These are phyloP conservation scores for Pistacia integerrima DNA, from an alignment of 345 rosid genomes.

Conservation along the genomic window DNA sequence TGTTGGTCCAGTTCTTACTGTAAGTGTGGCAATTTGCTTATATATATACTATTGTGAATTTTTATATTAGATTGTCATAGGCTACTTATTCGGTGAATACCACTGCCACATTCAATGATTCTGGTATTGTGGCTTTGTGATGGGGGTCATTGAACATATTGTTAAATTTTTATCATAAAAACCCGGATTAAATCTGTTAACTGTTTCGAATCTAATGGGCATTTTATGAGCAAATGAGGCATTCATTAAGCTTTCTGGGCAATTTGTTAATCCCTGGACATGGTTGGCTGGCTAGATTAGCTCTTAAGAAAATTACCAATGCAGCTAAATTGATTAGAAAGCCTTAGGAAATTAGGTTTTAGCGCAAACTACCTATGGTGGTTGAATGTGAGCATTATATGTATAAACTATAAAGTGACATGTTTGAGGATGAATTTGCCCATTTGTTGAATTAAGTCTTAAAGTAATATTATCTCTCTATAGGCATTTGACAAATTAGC, in stretches of 20 bases:
- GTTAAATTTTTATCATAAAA: background rate
- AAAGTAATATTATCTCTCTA: background rate
- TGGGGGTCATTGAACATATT: background rate
- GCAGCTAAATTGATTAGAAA: background rate
- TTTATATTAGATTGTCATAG: background rate
- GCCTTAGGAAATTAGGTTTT: background rate
- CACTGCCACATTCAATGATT: background rate
- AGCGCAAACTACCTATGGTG: background rate
- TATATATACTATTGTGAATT: background rate
- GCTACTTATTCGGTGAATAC: background rate
- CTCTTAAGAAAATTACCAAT: background rate
- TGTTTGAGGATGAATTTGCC: background rate
- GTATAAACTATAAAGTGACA: background rate
- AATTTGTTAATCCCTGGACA: background rate
- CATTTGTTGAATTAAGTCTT: background rate
- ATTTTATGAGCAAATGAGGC: background rate
- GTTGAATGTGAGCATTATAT: background rate
- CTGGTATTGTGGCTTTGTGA: background rate
- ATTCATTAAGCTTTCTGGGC: background rate
- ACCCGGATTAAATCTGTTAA: background rate
- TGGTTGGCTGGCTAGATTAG: background rate
- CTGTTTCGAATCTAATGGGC: background rate
- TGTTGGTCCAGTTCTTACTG: slow-evolving; percentile 93
- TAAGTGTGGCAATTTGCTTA: slow-evolving; percentile 40
- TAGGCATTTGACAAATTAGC: background rate